Conservation (phyloP, 2,329 filamentous ascomycete genomes). For the Diaporthe sp. region DNA sequence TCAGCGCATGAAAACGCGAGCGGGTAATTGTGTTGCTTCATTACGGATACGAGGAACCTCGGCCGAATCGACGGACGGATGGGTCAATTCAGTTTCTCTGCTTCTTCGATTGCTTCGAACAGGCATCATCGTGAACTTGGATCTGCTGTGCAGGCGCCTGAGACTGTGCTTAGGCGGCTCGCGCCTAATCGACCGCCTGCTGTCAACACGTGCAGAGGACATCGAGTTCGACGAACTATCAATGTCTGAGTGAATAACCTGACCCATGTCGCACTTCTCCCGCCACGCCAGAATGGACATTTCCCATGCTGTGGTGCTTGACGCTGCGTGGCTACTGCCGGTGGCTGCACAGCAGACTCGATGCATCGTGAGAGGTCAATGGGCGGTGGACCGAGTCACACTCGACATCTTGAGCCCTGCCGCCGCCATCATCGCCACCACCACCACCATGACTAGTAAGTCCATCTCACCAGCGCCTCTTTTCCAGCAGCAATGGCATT, state of each 20-base stretch:
- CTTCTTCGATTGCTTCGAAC: background rate
- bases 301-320: background rate
- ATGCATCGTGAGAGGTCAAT: background rate
- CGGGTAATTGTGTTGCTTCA: conserved; percentile 12
- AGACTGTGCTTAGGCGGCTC: background rate
- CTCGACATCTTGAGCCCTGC: background rate
- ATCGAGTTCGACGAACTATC: background rate
- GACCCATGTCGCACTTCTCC: background rate
- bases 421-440: background rate
- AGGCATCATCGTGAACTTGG: background rate
- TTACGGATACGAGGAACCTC: conserved; percentile 6
- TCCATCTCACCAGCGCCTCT: too few relatives aligned
- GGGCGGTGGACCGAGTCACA: background rate
- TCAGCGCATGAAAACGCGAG: conserved; percentile 11
- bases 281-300: too few relatives aligned
- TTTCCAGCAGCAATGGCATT: background rate
- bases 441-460: background rate
- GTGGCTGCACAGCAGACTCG: background rate
- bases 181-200: background rate
- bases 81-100: background rate
- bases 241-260: background rate
- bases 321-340: background rate
- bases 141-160: too few relatives aligned
- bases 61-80: background rate
- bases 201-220: background rate